Conservation (phyloP, 164 flowering plant species). For the Litsea cubeba region DNA sequence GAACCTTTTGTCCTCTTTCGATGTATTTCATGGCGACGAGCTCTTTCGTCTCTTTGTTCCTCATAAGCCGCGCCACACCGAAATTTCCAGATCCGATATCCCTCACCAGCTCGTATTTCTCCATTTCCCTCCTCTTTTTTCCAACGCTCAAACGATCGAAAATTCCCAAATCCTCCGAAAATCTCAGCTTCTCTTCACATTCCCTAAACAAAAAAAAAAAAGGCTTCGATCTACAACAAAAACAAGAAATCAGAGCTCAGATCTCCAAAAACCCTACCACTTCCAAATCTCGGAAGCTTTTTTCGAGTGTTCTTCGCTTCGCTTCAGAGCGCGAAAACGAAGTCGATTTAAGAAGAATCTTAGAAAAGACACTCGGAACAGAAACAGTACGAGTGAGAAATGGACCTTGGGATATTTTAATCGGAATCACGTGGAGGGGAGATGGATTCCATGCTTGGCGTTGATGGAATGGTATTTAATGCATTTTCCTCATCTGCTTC, state of each 20-base stretch:
- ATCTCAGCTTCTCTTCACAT: slow-evolving; percentile 2
- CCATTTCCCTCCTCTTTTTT: slow-evolving; percentile 31
- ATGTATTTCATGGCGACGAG: slow-evolving; percentile 72
- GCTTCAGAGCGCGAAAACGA: slow-evolving; percentile 5
- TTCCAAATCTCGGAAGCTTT: background rate
- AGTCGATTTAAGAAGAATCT: background rate
- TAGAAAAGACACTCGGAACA: background rate
- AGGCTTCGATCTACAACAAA: background rate
- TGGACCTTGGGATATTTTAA: slow-evolving; percentile 1
- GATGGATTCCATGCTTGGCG: slow-evolving; percentile 1
- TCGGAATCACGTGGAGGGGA: slow-evolving; percentile 9
- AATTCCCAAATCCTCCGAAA: background rate
- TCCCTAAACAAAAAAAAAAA: background rate
- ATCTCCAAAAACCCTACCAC: background rate
- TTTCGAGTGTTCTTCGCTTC: slow-evolving; percentile 7
- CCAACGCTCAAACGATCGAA: background rate
- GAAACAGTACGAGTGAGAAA: background rate
- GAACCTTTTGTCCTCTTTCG: slow-evolving; percentile 64
- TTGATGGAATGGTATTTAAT: too few species aligned
- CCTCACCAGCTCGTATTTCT: slow-evolving; percentile 59
- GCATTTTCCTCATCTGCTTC: background rate
- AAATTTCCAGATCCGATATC: slow-evolving; percentile 75
- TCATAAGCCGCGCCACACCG: slow-evolving; percentile 70
- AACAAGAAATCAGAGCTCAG: too few species aligned
- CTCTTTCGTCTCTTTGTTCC: slow-evolving; percentile 56